Evolutionary conservation across 176 grass and related monocot species (phyloP), one percentile per base, ranked within the genome.

Genomic region (Zea luxurians): DNA sequence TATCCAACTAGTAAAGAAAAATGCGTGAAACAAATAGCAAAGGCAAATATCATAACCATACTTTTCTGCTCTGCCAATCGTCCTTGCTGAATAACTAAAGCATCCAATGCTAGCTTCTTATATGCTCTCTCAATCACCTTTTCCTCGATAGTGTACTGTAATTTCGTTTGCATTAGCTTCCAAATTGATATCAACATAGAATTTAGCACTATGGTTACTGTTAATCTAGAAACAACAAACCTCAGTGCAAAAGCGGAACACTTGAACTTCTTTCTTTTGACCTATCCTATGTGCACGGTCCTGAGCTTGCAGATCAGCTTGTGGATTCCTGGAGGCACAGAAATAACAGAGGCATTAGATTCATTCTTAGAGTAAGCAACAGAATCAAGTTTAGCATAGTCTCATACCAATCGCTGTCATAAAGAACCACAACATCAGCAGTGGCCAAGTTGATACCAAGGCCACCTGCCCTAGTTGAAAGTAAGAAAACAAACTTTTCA

Each of bases 71-170:
- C 96, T 64, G 96, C 90, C 59, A 99, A 58, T 68, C 96, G 88
- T 7, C 96, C 96, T 89, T 99, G 96, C 78, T 99, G 96, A 86
- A 99, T 99, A 48, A 99, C 96, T 75, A 99, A 84, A 79, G 96
- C 96, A 95, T 99, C 96, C 71, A 99, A 74, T 9, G 96, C 96
- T 77, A 99, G 96, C 77, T 99, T 99, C 75, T 99, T 99, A 80
- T 99, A 99, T 36, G 96, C 96, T 78, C 96, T 87, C 76, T 99
- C 96, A 41, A 99, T 99, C 72, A 99, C 96, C 71, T 99, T 99
- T 82, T 99, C 96, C 72, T 99, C 96, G 11, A 99, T 99, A 65
- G 96, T 89, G 21, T 91, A 99, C 96, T 99, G 92, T 37, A 95
- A 60, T 76, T 49, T 37, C 61, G 67, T 83, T 84, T 69, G 48